Percentiles rank a stretch among this genome's conserved stretches.
phyloP scores from a whole-genome alignment of 2,329 filamentous ascomycete species.

The Cladosporium sp. region DNA sequence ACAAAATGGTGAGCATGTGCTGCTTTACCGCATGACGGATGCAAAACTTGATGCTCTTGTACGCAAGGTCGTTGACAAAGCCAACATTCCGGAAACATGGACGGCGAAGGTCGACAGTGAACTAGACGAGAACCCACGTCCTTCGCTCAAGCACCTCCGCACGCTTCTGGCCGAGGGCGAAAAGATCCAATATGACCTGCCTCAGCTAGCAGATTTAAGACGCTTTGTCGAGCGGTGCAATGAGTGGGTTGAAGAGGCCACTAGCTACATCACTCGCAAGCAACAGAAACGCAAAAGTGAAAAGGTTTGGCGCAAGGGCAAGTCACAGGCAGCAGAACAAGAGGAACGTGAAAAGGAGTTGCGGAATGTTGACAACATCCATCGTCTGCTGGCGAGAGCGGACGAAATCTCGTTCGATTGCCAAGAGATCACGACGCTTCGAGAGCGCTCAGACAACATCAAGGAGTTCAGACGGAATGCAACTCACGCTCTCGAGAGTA shows the following conservation, averaged over 20 bases:
- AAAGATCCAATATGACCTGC: slow-evolving; percentile 86
- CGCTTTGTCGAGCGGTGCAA: slow-evolving; percentile 94
- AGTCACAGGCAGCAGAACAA: slow-evolving; percentile 67
- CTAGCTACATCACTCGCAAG: slow-evolving; percentile 92
- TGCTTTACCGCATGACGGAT: slow-evolving; percentile 74
- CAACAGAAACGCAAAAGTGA: slow-evolving; percentile 97
- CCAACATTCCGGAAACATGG: slow-evolving; percentile 81
- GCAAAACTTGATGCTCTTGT: slow-evolving; percentile 63
- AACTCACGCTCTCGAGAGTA: slow-evolving; percentile 63
- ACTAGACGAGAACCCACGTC: slow-evolving; percentile 77
- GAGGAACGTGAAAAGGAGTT: slow-evolving; percentile 81
- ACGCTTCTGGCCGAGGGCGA: slow-evolving; percentile 87
- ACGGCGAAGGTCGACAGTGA: slow-evolving; percentile 82
- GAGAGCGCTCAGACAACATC: slow-evolving; percentile 81
- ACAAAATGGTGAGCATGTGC: slow-evolving; percentile 56
- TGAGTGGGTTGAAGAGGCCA: slow-evolving; percentile 96
- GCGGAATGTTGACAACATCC: slow-evolving; percentile 84
- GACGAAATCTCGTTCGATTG: slow-evolving; percentile 89
- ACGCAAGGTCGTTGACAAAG: slow-evolving; percentile 79
- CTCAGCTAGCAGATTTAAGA: slow-evolving; percentile 74
- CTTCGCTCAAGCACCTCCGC: slow-evolving; percentile 80
- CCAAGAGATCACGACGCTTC: slow-evolving; percentile 79
- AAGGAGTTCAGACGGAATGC: slow-evolving; percentile 78
- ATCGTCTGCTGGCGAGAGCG: slow-evolving; percentile 76
- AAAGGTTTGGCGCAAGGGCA: slow-evolving; percentile 73